phyloP scores from a whole-genome alignment of 164 flowering plant genomes.

The Magnolia changhungtana region DNA sequence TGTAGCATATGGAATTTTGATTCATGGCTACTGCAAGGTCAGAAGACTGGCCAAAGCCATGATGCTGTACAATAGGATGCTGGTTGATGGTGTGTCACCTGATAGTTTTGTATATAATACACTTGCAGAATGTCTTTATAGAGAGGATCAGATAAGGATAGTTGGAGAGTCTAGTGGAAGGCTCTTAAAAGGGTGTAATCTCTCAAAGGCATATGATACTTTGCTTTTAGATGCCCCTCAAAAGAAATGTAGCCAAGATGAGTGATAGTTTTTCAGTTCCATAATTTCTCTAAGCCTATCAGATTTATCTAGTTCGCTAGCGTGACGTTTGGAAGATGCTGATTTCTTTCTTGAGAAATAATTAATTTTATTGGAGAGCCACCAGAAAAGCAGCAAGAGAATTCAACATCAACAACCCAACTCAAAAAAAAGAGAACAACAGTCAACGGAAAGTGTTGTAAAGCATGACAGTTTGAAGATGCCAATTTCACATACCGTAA shows the following conservation, averaged over 20 bases:
- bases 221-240: not conserved
- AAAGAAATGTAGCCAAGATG: not conserved
- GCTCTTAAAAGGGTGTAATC: not conserved
- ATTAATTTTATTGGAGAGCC: too few relatives aligned
- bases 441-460: too few relatives aligned
- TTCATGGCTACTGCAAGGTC: slow-evolving; percentile 39
- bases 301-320: too few relatives aligned
- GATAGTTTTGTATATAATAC: slow-evolving; percentile 29
- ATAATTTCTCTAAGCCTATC: not conserved
- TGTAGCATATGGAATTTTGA: slow-evolving; percentile 47
- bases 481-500: not conserved
- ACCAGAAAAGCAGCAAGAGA: too few relatives aligned
- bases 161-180: not conserved
- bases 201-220: not conserved
- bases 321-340: not conserved
- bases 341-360: too few relatives aligned
- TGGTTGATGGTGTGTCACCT: slow-evolving; percentile 34
- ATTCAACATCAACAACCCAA: too few relatives aligned
- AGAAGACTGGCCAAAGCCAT: slow-evolving; percentile 41
- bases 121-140: slow-evolving; percentile 16
- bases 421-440: too few relatives aligned
- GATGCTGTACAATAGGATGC: slow-evolving; percentile 34
- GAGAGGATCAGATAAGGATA: not conserved
- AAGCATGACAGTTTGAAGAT: not conserved
- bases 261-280: not conserved